Evolutionary conservation across 2,329 filamentous ascomycete genomes (phyloP).

Genomic region (Colletotrichum coccodes): DNA sequence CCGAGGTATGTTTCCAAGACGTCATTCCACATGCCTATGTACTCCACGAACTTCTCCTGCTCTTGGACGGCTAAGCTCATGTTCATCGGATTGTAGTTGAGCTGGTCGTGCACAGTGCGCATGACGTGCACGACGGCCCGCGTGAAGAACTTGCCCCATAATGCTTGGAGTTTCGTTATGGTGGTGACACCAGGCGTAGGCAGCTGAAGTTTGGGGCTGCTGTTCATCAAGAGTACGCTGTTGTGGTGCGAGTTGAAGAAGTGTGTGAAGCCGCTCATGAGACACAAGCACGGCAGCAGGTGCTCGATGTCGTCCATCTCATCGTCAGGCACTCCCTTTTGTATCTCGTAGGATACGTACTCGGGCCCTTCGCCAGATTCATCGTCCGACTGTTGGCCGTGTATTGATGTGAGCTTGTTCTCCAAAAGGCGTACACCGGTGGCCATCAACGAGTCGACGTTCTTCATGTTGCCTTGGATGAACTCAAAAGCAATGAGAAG

Average conservation of each 20-base stretch:
- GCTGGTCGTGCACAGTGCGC: slow-evolving; percentile 17
- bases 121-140: slow-evolving; percentile 26
- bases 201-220: not conserved
- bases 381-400: not conserved
- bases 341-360: not conserved
- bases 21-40: slow-evolving; percentile 16
- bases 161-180: slow-evolving; percentile 5
- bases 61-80: not conserved
- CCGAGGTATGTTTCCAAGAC: slow-evolving; percentile 6
- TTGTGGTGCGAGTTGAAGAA: slow-evolving; percentile 25
- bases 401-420: slow-evolving; percentile 5
- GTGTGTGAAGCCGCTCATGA: slow-evolving; percentile 31
- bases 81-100: slow-evolving; percentile 4
- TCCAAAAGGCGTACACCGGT: slow-evolving; percentile 26
- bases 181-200: slow-evolving; percentile 3
- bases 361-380: no score
- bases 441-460: slow-evolving; percentile 23
- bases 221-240: slow-evolving; percentile 16
- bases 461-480: slow-evolving; percentile 32
- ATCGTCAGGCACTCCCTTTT: not conserved
- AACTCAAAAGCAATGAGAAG: slow-evolving; percentile 35
- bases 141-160: slow-evolving; percentile 34
- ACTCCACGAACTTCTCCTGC: not conserved
- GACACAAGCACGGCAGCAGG: slow-evolving; percentile 20
- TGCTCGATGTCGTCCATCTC: slow-evolving; percentile 32